Percentiles rank a stretch among this genome's conserved stretches.
phyloP scores from a whole-genome alignment of 2,329 filamentous ascomycete genomes.

The Sporothrix euskadiensis region DNA sequence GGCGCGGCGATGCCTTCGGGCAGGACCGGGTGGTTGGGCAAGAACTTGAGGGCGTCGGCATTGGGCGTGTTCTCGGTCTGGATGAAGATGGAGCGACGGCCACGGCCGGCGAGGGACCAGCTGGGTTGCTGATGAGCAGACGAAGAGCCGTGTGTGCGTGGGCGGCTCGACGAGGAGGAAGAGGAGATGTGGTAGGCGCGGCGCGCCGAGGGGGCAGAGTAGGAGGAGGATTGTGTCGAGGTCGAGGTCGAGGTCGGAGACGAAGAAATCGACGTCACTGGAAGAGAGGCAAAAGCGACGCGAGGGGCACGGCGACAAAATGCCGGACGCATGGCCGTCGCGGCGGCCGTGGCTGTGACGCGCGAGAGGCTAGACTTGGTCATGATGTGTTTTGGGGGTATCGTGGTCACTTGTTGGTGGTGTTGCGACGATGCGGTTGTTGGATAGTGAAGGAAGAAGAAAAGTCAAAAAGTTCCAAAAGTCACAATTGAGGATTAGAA shows the following conservation, averaged over 20 bases:
- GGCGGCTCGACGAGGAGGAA: slow-evolving; percentile 34
- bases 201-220: not conserved
- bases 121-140: slow-evolving; percentile 27
- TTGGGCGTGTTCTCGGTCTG: slow-evolving; percentile 96
- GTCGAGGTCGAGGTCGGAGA: slow-evolving; percentile 15
- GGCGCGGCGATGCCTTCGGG: slow-evolving; percentile 70
- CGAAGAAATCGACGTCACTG: not conserved
- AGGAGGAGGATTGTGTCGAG: not conserved
- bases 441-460: slow-evolving; percentile 13
- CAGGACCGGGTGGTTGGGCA: slow-evolving; percentile 84
- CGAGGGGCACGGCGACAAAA: slow-evolving; percentile 29
- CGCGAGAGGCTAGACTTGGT: slow-evolving; percentile 34
- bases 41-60: slow-evolving; percentile 92
- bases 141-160: slow-evolving; percentile 33
- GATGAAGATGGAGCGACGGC: slow-evolving; percentile 84
- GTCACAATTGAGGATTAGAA: slow-evolving; percentile 23
- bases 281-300: slow-evolving; percentile 26
- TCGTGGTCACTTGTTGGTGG: not conserved
- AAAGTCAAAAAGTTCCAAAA: not conserved
- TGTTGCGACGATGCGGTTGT: not conserved
- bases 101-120: slow-evolving; percentile 36
- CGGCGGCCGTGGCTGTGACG: slow-evolving; percentile 30
- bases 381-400: slow-evolving; percentile 32
- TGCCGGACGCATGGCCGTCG: slow-evolving; percentile 31
- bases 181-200: slow-evolving; percentile 26